These are phyloP conservation scores for Neurospora sp. DNA, from an alignment of 495 filamentous ascomycete species.

Conservation along the genomic window DNA sequence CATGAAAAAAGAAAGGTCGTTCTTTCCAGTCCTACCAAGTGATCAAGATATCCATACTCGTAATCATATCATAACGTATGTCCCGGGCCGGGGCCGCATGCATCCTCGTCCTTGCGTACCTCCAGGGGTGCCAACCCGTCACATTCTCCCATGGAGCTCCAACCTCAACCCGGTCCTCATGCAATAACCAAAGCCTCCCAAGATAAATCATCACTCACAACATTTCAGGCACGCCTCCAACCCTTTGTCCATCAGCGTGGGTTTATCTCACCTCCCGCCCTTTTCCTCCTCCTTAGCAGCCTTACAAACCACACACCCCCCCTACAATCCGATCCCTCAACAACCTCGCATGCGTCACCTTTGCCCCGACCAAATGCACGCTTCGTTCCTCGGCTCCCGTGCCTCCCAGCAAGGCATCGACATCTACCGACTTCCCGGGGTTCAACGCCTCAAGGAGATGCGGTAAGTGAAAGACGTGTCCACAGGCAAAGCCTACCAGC, in stretches of 20 bases:
- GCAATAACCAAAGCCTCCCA: neutral
- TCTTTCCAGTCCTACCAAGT: neutral
- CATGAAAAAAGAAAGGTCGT: no score
- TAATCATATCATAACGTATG: neutral
- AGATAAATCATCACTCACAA: neutral
- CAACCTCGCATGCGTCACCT: no score
- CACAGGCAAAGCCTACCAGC: constrained; percentile 83
- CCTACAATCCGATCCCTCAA: constrained; percentile 58
- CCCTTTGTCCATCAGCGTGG: no score
- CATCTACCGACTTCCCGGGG: constrained; percentile 25
- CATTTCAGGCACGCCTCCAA: no score
- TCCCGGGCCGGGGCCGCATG: neutral
- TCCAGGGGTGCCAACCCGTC: neutral
- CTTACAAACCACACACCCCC: constrained; percentile 60
- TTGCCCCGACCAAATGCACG: constrained; percentile 54
- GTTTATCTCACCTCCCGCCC: no score
- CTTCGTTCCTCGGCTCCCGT: constrained; percentile 32
- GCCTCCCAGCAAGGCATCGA: constrained; percentile 8
- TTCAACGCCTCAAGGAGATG: constrained; percentile 54
- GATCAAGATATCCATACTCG: neutral
- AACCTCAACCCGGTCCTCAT: neutral
- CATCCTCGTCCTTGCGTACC: neutral
- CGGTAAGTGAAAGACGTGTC: constrained; percentile 80
- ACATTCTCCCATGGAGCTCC: neutral
- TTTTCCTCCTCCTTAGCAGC: constrained; percentile 2